These are phyloP conservation scores for Arthrobotrys conoides DNA, from an alignment of 2,329 filamentous ascomycete genomes.

Conservation along the genomic window DNA sequence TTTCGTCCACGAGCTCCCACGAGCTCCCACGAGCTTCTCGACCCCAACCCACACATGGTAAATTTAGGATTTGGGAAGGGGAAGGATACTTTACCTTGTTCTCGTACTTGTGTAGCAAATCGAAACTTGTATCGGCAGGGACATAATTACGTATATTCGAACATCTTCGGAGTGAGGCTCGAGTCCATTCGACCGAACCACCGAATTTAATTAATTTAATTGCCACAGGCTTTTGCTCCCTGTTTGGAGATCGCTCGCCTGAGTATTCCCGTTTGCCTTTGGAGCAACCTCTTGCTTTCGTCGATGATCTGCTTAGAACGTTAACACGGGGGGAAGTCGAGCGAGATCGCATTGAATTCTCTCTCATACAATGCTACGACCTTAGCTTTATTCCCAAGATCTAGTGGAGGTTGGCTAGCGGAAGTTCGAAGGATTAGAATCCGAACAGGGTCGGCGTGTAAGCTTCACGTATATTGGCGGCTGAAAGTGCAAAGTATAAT, in stretches of 20 bases:
- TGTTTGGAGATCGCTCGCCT: slow-evolving; percentile 8
- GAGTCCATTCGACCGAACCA: not conserved
- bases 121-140: not conserved
- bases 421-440: slow-evolving; percentile 7
- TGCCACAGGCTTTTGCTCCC: slow-evolving; percentile 14
- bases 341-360: not conserved
- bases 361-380: not conserved
- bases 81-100: not conserved
- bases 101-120: not conserved
- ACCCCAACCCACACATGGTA: too few relatives aligned
- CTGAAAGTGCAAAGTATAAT: slow-evolving; percentile 13
- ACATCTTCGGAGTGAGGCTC: not conserved
- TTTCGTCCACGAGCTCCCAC: too few relatives aligned
- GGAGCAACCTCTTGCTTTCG: slow-evolving; percentile 13
- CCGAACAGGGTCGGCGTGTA: too few relatives aligned
- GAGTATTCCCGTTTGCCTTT: slow-evolving; percentile 21
- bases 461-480: not conserved
- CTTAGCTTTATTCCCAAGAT: not conserved
- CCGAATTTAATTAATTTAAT: not conserved
- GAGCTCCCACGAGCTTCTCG: not conserved
- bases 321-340: not conserved
- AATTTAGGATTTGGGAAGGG: not conserved
- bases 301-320: slow-evolving; percentile 5
- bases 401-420: not conserved
- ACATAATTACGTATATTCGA: not conserved